Percentiles rank a stretch among this genome's conserved stretches.
Conservation (phyloP, 2,329 filamentous ascomycete genomes). For the Pseudopithomyces chartarum region DNA sequence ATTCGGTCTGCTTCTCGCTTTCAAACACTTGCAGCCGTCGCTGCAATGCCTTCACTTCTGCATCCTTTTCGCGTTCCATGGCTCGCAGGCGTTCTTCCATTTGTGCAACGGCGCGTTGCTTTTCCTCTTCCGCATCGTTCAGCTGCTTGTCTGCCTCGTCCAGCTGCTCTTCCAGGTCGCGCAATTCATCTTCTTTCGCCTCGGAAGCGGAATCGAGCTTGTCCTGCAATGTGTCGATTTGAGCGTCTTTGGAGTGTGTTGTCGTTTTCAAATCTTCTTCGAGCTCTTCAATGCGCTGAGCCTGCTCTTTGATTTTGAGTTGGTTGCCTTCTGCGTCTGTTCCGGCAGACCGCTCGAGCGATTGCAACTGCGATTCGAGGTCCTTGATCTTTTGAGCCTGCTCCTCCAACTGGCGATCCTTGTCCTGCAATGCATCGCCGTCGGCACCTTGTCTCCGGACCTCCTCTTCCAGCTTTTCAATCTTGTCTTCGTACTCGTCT, state of each 20-base stretch:
- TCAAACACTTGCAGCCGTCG: slow-evolving; percentile 38
- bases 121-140: slow-evolving; percentile 29
- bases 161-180: slow-evolving; percentile 49
- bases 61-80: slow-evolving; percentile 43
- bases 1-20: slow-evolving; percentile 45
- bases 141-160: slow-evolving; percentile 41
- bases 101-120: slow-evolving; percentile 33
- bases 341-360: slow-evolving; percentile 12
- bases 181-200: slow-evolving; percentile 55
- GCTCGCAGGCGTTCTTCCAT: slow-evolving; percentile 39
- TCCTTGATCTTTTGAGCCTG: slow-evolving; percentile 41
- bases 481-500: slow-evolving; percentile 45
- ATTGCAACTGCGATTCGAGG: slow-evolving; percentile 36
- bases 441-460: slow-evolving; percentile 38
- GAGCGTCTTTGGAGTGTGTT: slow-evolving; percentile 45
- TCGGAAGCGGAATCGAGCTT: slow-evolving; percentile 47
- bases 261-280: slow-evolving; percentile 23
- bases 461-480: slow-evolving; percentile 40
- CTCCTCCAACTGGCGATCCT: slow-evolving; percentile 32
- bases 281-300: slow-evolving; percentile 30
- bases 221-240: slow-evolving; percentile 49
- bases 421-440: slow-evolving; percentile 35
- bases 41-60: slow-evolving; percentile 42
- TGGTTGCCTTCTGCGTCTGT: slow-evolving; percentile 27
- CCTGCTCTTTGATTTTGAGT: slow-evolving; percentile 14